Percentiles rank a stretch among this genome's conserved stretches.
Conservation (phyloP, 345 rosid species). For the Viola odorata region DNA sequence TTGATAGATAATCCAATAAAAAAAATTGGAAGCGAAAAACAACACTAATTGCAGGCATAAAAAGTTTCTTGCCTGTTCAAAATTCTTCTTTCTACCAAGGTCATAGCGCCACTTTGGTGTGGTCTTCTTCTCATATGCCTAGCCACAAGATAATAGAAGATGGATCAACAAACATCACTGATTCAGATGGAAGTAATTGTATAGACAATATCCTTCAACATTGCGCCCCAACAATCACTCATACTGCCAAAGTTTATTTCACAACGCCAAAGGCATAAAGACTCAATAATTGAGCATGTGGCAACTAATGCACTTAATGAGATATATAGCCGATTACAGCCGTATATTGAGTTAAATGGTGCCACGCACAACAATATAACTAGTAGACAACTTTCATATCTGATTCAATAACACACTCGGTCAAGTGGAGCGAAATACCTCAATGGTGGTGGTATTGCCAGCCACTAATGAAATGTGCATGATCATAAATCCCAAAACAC, state of each 20-base stretch:
- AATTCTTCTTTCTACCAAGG: slow-evolving; percentile 78
- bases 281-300: too few relatives aligned
- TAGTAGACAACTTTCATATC: too few relatives aligned
- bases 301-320: too few relatives aligned
- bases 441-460: slow-evolving; percentile 91
- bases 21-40: slow-evolving; percentile 3
- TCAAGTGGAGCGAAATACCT: slow-evolving; percentile 42
- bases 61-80: slow-evolving; percentile 64
- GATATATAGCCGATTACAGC: too few relatives aligned
- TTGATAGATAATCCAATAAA: too few relatives aligned
- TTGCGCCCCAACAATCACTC: too few relatives aligned
- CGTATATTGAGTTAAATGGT: too few relatives aligned
- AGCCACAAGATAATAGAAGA: slow-evolving; percentile 19
- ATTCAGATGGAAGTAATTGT: neutral
- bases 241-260: too few relatives aligned
- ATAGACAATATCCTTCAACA: too few relatives aligned
- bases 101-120: slow-evolving; percentile 91
- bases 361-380: neutral
- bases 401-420: neutral
- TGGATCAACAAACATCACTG: slow-evolving; percentile 2
- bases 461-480: slow-evolving; percentile 86
- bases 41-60: neutral
- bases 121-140: slow-evolving; percentile 98
- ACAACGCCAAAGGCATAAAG: too few relatives aligned
- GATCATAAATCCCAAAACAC: slow-evolving; percentile 87